These are phyloP conservation scores for Serendipita sp. DNA, from an alignment of 768 basidiomycete genomes.

Conservation along the genomic window DNA sequence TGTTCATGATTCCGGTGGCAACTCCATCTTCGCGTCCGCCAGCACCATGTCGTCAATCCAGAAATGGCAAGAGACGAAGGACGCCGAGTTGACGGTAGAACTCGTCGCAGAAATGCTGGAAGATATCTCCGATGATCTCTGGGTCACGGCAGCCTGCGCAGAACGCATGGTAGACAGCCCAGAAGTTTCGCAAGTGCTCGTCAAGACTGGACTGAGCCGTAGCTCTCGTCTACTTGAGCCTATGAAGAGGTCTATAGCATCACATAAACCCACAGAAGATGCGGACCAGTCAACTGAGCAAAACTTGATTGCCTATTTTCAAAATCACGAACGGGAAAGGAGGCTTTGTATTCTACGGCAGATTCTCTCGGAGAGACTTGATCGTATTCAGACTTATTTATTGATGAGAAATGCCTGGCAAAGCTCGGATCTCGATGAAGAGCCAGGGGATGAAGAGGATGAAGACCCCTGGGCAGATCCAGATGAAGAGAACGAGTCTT, in stretches of 20 bases:
- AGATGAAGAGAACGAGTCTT: constrained; percentile 14
- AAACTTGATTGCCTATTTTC: constrained; percentile 37
- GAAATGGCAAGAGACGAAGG: constrained; percentile 39
- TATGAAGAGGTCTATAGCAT: constrained; percentile 24
- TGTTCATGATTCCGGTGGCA: not conserved
- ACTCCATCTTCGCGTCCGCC: not conserved
- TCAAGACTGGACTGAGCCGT: constrained; percentile 48
- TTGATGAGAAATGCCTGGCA: constrained; percentile 34
- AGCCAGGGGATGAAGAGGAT: constrained; percentile 24
- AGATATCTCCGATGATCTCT: constrained; percentile 47
- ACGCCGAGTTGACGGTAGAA: constrained; percentile 41
- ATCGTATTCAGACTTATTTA: constrained; percentile 56
- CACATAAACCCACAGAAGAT: constrained; percentile 12
- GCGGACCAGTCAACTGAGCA: constrained; percentile 14
- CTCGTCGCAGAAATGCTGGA: constrained; percentile 32
- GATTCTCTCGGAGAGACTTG: constrained; percentile 49
- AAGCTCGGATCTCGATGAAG: constrained; percentile 26
- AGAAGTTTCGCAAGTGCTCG: constrained; percentile 37
- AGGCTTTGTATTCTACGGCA: constrained; percentile 49
- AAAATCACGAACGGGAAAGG: constrained; percentile 39
- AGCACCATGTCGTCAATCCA: not conserved
- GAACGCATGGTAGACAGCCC: constrained; percentile 51
- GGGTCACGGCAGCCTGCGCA: constrained; percentile 59
- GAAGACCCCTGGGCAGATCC: constrained; percentile 61
- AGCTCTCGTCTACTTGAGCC: constrained; percentile 34